phyloP scores from a whole-genome alignment of 306 rosid genomes.

The Dryas octopetala region DNA sequence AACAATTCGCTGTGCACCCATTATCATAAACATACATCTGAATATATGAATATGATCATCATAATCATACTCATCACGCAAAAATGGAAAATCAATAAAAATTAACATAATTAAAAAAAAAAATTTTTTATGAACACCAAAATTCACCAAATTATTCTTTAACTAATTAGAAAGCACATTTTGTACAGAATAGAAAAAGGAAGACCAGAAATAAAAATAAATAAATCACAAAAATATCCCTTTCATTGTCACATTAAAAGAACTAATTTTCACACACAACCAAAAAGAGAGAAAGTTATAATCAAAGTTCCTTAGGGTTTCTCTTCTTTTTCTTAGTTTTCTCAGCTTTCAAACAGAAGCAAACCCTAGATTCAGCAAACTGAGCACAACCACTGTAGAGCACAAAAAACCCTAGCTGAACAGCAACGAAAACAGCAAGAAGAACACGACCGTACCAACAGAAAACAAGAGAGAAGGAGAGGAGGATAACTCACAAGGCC shows the following conservation, averaged over 20 bases:
- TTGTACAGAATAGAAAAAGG: background rate
- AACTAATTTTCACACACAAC: background rate
- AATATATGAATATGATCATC: background rate
- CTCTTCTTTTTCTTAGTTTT: background rate
- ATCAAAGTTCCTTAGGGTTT: background rate
- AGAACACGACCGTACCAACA: background rate
- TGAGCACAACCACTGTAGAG: background rate
- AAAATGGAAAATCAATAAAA: background rate
- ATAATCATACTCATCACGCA: background rate
- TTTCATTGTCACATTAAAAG: background rate
- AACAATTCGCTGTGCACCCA: background rate
- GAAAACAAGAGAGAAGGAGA: background rate
- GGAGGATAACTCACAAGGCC: slow-evolving; percentile 59
- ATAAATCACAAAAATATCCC: background rate
- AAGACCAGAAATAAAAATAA: background rate
- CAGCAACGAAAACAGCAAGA: background rate
- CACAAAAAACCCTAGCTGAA: background rate
- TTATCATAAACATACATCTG: background rate
- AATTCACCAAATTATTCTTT: background rate
- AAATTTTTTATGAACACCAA: background rate
- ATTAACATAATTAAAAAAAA: too few relatives aligned
- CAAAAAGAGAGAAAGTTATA: background rate
- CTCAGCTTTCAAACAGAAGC: slow-evolving; percentile 12
- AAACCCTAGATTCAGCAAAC: slow-evolving; percentile 31
- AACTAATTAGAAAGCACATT: background rate